Percentiles rank a stretch among this genome's conserved stretches.
Evolutionary conservation across 1,139 yeast species (phyloP).

Genomic region (Kodamaea fungicola): DNA sequence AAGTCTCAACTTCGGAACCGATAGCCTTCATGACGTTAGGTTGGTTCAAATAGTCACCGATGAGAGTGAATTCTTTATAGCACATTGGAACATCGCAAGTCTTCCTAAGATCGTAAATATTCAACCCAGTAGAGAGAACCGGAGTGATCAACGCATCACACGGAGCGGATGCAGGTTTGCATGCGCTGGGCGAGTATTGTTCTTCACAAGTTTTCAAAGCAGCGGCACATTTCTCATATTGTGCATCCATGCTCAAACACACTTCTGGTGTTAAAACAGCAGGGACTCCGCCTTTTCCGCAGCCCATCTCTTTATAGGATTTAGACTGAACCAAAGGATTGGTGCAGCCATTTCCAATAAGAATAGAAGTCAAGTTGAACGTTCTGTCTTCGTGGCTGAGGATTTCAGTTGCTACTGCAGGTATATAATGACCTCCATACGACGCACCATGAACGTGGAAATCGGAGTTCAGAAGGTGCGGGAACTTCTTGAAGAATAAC

Average conservation of each 20-base stretch:
- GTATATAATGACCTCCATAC: conserved; percentile 98
- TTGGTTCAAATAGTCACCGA: conserved; percentile 66
- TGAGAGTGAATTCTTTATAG: conserved; percentile 66
- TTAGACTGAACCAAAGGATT: conserved; percentile 88
- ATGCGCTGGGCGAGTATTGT: conserved; percentile 40
- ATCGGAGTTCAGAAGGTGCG: conserved; percentile 64
- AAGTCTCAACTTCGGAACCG: conserved; percentile 87
- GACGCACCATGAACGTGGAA: conserved; percentile 99
- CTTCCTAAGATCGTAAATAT: conserved; percentile 89
- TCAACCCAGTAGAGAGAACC: conserved; percentile 70
- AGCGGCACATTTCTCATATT: conserved; percentile 55
- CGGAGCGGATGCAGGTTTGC: conserved; percentile 53
- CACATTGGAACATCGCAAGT: conserved; percentile 78
- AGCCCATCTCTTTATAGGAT: conserved; percentile 94
- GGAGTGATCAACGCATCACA: conserved; percentile 45
- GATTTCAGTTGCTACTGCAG: conserved; percentile 87
- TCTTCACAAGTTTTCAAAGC: conserved; percentile 54
- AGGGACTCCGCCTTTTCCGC: conserved; percentile 89
- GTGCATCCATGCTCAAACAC: conserved; percentile 65
- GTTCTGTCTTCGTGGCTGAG: conserved; percentile 71
- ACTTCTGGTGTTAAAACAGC: conserved; percentile 75
- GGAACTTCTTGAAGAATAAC: conserved; percentile 87
- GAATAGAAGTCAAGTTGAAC: conserved; percentile 79
- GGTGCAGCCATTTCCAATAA: conserved; percentile 95
- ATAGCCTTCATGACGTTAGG: conserved; percentile 70